Percentiles rank a stretch among this genome's conserved stretches.
Evolutionary conservation across 352 stramenopile genomes (phyloP).

Genomic region (Pythium rishiriense): DNA sequence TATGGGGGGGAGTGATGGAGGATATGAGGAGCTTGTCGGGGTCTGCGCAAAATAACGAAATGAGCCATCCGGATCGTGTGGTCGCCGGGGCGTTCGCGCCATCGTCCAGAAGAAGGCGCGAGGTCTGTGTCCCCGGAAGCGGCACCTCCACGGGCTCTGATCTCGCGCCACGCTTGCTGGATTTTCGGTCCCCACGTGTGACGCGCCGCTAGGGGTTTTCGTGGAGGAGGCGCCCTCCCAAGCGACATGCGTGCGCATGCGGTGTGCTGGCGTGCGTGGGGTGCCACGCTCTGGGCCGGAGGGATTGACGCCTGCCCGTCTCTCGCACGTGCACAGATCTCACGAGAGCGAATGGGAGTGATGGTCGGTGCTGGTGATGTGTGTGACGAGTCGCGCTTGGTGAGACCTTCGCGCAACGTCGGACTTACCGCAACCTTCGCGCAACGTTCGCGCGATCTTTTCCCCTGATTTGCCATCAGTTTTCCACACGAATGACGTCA

Average conservation of each 20-base stretch:
- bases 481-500: conserved; percentile 4
- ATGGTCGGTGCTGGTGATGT: not conserved
- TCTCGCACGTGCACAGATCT: not conserved
- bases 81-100: not conserved
- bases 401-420: conserved; percentile 3
- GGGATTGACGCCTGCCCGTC: not conserved
- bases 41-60: conserved; percentile 10
- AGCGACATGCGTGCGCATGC: conserved; percentile 1
- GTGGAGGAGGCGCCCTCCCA: not conserved
- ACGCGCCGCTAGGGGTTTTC: conserved; percentile 2
- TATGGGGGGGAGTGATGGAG: too few relatives aligned
- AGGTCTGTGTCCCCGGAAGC: not conserved
- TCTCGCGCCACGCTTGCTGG: not conserved
- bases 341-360: not conserved
- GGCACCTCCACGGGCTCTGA: not conserved
- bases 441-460: conserved; percentile 8
- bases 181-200: not conserved
- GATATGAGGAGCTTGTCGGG: not conserved
- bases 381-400: conserved; percentile 7
- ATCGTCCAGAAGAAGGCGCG: not conserved
- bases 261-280: not conserved
- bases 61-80: not conserved
- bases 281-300: not conserved
- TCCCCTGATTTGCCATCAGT: not conserved
- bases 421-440: conserved; percentile 1